Percentiles rank a stretch among this genome's conserved stretches.
Conservation (phyloP, 2,329 filamentous ascomycete genomes). For the Penicillium verrucosum region DNA sequence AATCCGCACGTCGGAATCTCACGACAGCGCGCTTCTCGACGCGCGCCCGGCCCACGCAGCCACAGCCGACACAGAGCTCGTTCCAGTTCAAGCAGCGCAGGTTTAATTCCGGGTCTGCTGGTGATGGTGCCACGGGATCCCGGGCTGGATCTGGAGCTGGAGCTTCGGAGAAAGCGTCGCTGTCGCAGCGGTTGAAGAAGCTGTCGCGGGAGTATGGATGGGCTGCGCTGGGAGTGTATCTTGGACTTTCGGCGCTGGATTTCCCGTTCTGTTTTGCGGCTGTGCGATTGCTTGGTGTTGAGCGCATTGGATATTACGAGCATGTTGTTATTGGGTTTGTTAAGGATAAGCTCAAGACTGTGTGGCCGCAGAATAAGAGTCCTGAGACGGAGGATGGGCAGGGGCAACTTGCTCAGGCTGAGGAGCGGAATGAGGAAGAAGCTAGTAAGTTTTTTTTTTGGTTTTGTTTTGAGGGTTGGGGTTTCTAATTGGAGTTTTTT, state of each 20-base stretch:
- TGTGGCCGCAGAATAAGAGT: constrained; percentile 39
- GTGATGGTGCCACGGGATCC: not conserved
- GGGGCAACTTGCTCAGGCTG: constrained; percentile 57
- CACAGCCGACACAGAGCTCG: constrained; percentile 1
- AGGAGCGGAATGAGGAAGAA: constrained; percentile 58
- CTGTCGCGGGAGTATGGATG: constrained; percentile 92
- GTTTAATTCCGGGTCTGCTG: constrained; percentile 22
- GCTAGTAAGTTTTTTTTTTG: constrained; percentile 63
- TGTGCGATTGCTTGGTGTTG: constrained; percentile 77
- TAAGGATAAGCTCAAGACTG: constrained; percentile 28
- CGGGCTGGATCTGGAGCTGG: constrained; percentile 10
- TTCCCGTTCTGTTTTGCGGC: constrained; percentile 94
- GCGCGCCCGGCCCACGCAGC: not conserved
- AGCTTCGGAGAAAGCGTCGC: constrained; percentile 42
- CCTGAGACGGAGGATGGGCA: constrained; percentile 15
- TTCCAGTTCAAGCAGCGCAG: constrained; percentile 16
- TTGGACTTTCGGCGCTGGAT: constrained; percentile 77
- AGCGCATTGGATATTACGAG: constrained; percentile 67
- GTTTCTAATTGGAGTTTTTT: not conserved
- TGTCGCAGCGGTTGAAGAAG: constrained; percentile 73
- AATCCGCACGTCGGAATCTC: constrained; percentile 1
- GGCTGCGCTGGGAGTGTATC: constrained; percentile 87
- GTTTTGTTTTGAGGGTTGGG: not conserved
- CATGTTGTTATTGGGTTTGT: constrained; percentile 42
- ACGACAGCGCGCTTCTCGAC: not conserved